Percentiles rank a stretch among this genome's conserved stretches.
Conservation (phyloP, 1,284 basidiomycete genomes). For the Ceratobasidium sp. region DNA sequence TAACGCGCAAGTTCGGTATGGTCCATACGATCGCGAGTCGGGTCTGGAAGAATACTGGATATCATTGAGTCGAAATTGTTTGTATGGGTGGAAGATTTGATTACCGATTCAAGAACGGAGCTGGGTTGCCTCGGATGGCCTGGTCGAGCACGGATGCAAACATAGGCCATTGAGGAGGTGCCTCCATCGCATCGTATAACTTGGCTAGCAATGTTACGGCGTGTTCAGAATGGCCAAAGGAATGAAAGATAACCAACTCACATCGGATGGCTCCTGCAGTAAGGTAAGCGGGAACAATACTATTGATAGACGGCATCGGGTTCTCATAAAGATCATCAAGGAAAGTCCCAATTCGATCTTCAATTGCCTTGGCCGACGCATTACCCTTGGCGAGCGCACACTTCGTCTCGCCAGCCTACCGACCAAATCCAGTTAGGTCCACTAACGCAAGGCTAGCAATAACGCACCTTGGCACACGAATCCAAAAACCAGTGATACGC, state of each 20-base stretch:
- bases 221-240: neutral
- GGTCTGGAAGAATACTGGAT: slow-evolving; percentile 26
- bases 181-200: slow-evolving; percentile 39
- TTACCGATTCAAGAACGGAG: slow-evolving; percentile 30
- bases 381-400: slow-evolving; percentile 30
- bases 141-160: slow-evolving; percentile 17
- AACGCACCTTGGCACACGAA: slow-evolving; percentile 35
- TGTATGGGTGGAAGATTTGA: neutral
- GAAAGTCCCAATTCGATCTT: slow-evolving; percentile 57
- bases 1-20: slow-evolving; percentile 35
- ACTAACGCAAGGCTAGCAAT: neutral
- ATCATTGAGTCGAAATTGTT: neutral
- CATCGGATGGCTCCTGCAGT: slow-evolving; percentile 29
- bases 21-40: slow-evolving; percentile 28
- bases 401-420: slow-evolving; percentile 25
- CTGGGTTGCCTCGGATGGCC: slow-evolving; percentile 24
- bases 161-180: slow-evolving; percentile 13
- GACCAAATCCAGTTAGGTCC: neutral
- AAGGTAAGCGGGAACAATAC: slow-evolving; percentile 53
- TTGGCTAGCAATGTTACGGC: slow-evolving; percentile 16
- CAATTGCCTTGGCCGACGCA: slow-evolving; percentile 51
- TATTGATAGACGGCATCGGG: slow-evolving; percentile 34
- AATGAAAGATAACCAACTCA: slow-evolving; percentile 2
- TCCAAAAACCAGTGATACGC: slow-evolving; percentile 45
- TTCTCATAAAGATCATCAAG: slow-evolving; percentile 52